Conservation (phyloP, 2,329 filamentous ascomycete species). For the Fusarium camptoceras region DNA sequence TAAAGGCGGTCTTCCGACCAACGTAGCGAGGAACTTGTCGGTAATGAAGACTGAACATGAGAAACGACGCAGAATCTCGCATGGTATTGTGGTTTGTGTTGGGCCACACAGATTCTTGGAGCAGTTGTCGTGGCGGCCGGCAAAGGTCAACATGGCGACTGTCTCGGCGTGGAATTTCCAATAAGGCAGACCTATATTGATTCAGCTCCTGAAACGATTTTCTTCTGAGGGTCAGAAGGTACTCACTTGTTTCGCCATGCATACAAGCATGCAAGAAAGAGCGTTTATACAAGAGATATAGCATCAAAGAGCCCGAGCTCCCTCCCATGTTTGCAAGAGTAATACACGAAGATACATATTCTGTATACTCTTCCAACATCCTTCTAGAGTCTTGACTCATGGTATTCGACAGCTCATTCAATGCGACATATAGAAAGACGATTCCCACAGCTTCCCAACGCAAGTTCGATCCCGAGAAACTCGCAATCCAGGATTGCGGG, state of each 20-base stretch:
- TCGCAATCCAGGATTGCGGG: background rate
- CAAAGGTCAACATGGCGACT: background rate
- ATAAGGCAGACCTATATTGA: background rate
- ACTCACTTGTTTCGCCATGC: background rate
- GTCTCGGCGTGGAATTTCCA: background rate
- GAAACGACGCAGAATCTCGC: background rate
- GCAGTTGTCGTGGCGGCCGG: background rate
- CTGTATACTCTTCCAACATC: background rate
- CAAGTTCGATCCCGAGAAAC: background rate
- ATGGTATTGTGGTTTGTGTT: background rate
- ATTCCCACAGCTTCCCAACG: background rate
- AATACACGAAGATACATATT: background rate
- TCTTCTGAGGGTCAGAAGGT: background rate
- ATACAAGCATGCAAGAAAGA: background rate
- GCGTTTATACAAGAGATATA: background rate
- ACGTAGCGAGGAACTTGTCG: background rate
- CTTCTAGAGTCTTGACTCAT: background rate
- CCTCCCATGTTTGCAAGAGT: background rate
- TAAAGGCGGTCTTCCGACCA: background rate
- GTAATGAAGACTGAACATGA: background rate
- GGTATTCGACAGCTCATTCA: background rate
- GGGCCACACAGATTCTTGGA: background rate
- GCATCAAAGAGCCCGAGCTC: background rate
- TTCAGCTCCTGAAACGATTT: no score
- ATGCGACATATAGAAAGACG: background rate